phyloP scores from a whole-genome alignment of 2,329 filamentous ascomycete species.

The Diaporthe nobilis region DNA sequence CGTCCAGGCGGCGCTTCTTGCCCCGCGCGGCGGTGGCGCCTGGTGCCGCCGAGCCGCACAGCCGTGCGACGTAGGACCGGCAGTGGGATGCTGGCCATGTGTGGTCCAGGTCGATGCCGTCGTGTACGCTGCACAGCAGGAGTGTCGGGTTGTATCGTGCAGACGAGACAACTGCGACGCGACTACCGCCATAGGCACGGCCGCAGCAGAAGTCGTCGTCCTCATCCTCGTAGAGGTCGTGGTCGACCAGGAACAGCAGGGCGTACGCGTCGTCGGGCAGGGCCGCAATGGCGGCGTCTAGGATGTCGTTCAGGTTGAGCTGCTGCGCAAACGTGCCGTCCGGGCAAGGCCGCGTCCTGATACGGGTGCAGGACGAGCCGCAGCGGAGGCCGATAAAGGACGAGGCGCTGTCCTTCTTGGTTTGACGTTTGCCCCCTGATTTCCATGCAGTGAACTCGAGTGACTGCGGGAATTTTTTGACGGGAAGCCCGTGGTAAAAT shows the following conservation, averaged over 20 bases:
- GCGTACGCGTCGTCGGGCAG: slow-evolving; percentile 72
- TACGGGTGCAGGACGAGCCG: slow-evolving; percentile 56
- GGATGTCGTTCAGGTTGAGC: slow-evolving; percentile 72
- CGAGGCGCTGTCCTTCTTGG: slow-evolving; percentile 39
- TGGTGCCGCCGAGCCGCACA: slow-evolving; percentile 48
- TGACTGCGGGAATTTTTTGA: slow-evolving; percentile 57
- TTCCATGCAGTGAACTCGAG: slow-evolving; percentile 67
- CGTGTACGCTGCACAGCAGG: slow-evolving; percentile 55
- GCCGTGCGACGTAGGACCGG: slow-evolving; percentile 59
- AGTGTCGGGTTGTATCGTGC: slow-evolving; percentile 72
- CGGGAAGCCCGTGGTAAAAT: slow-evolving; percentile 68
- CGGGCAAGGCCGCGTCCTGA: slow-evolving; percentile 64
- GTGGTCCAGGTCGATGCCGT: slow-evolving; percentile 61
- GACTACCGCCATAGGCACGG: slow-evolving; percentile 74
- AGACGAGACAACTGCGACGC: slow-evolving; percentile 73
- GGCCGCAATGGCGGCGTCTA: slow-evolving; percentile 68
- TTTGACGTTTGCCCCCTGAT: slow-evolving; percentile 33
- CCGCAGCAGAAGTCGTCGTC: slow-evolving; percentile 78
- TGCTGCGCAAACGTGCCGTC: slow-evolving; percentile 64
- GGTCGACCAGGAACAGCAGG: slow-evolving; percentile 68
- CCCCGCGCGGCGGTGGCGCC: not conserved
- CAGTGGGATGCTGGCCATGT: slow-evolving; percentile 78
- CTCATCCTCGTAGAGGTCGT: slow-evolving; percentile 76
- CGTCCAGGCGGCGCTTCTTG: slow-evolving; percentile 25
- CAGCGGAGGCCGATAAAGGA: slow-evolving; percentile 62